Percentiles rank a stretch among this genome's conserved stretches.
Evolutionary conservation across 495 filamentous ascomycete species (phyloP).

Genomic region (Letharia columbiana): DNA sequence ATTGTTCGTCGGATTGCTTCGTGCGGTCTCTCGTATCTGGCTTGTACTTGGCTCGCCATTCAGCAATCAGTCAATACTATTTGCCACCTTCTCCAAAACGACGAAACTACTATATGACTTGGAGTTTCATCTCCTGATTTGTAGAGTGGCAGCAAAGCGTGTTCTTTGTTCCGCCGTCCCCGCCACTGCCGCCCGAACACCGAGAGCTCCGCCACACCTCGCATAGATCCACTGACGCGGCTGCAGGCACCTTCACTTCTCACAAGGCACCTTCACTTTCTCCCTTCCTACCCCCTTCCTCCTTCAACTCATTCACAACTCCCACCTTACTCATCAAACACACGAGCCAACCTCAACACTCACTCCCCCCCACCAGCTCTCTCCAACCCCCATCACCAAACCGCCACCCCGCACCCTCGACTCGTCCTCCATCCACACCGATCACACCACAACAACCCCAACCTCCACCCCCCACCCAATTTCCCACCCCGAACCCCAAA

Average conservation of each 20-base stretch:
- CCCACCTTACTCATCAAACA: background rate
- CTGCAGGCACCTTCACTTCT: background rate
- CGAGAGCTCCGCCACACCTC: slow-evolving; percentile 1
- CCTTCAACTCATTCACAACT: background rate
- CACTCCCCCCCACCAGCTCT: background rate
- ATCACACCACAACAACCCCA: background rate
- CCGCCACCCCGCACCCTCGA: background rate
- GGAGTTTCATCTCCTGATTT: too few species aligned
- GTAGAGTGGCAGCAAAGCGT: too few species aligned
- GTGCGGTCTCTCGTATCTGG: background rate
- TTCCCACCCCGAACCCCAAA: background rate
- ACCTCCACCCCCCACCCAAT: background rate
- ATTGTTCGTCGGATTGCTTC: background rate
- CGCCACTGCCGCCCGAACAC: background rate
- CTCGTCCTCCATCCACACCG: background rate
- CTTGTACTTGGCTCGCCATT: background rate
- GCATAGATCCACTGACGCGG: slow-evolving; percentile 8
- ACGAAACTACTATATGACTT: too few species aligned
- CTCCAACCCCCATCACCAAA: too few species aligned
- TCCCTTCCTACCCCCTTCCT: background rate
- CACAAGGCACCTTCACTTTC: background rate
- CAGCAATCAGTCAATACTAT: too few species aligned
- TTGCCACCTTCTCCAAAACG: too few species aligned
- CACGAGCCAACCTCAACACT: background rate
- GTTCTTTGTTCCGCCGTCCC: background rate